Evolutionary conservation across 2,329 filamentous ascomycete genomes (phyloP).

Genomic region (Ophiostoma sp.): DNA sequence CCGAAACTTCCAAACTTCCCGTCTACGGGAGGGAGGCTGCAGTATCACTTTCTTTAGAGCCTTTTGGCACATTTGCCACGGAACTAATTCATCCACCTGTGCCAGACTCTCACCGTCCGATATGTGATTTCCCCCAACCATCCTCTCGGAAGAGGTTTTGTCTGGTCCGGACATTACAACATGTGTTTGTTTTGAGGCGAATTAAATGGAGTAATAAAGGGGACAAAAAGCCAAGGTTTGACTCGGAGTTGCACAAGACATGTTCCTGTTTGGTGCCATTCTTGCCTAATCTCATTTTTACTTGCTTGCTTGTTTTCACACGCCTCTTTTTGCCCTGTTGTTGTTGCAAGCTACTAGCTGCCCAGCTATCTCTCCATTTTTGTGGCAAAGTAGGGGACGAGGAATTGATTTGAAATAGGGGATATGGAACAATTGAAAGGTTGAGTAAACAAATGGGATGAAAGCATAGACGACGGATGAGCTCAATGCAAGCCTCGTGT

Average conservation of each 20-base stretch:
- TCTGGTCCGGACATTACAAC: constrained; percentile 18
- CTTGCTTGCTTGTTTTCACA: background rate
- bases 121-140: background rate
- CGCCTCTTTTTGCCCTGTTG: background rate
- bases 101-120: background rate
- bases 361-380: background rate
- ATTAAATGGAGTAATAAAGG: background rate
- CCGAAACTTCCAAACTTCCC: background rate
- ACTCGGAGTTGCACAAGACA: background rate
- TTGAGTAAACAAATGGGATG: background rate
- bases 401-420: background rate
- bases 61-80: background rate
- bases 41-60: background rate
- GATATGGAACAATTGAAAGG: background rate
- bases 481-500: background rate
- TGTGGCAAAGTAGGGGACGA: background rate
- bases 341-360: background rate
- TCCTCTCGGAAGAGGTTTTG: background rate
- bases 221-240: background rate
- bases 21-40: background rate
- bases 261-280: background rate
- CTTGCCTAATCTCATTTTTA: background rate
- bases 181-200: background rate
- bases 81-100: background rate
- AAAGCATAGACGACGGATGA: background rate